These are phyloP conservation scores for Aspergillus ostianus DNA, from an alignment of 495 filamentous ascomycete species.

Conservation along the genomic window DNA sequence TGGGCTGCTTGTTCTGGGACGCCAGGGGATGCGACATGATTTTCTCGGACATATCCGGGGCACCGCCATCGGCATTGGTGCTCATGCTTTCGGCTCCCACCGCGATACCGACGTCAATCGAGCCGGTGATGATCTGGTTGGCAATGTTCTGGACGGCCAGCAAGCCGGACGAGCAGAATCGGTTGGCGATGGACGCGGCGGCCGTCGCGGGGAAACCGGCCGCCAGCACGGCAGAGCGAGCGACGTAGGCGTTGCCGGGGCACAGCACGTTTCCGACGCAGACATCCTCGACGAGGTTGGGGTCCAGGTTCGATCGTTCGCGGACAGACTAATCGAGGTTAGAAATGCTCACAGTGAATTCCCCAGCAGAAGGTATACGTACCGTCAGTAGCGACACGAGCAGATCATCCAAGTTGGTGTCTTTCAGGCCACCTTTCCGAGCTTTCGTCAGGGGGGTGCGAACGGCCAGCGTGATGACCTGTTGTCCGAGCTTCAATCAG, in stretches of 20 bases:
- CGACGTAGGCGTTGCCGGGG: slow-evolving; percentile 68
- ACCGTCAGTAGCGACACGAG: slow-evolving; percentile 76
- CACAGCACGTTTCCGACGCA: slow-evolving; percentile 79
- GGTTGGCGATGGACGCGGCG: slow-evolving; percentile 74
- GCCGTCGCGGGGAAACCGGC: slow-evolving; percentile 90
- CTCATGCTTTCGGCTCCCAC: slow-evolving; percentile 90
- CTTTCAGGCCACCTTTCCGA: slow-evolving; percentile 85
- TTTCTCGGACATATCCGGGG: slow-evolving; percentile 69
- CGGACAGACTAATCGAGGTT: slow-evolving; percentile 46
- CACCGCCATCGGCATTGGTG: slow-evolving; percentile 65
- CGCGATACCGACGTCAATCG: slow-evolving; percentile 84
- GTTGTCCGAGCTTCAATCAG: not conserved
- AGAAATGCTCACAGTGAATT: not conserved
- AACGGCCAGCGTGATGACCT: slow-evolving; percentile 81
- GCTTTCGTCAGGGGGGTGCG: slow-evolving; percentile 79
- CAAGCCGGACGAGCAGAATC: slow-evolving; percentile 94
- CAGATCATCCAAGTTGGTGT: slow-evolving; percentile 80
- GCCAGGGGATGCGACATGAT: slow-evolving; percentile 71
- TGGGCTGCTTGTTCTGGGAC: slow-evolving; percentile 79
- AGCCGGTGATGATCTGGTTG: slow-evolving; percentile 75
- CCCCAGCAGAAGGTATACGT: slow-evolving; percentile 11
- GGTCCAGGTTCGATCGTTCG: slow-evolving; percentile 74
- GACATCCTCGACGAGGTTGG: slow-evolving; percentile 86
- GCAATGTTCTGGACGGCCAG: slow-evolving; percentile 92
- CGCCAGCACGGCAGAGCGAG: slow-evolving; percentile 81